Percentiles rank a stretch among this genome's conserved stretches.
Evolutionary conservation across 225 moss, liverwort and hornwort genomes (phyloP).

Genomic region (Bryum argenteum): DNA sequence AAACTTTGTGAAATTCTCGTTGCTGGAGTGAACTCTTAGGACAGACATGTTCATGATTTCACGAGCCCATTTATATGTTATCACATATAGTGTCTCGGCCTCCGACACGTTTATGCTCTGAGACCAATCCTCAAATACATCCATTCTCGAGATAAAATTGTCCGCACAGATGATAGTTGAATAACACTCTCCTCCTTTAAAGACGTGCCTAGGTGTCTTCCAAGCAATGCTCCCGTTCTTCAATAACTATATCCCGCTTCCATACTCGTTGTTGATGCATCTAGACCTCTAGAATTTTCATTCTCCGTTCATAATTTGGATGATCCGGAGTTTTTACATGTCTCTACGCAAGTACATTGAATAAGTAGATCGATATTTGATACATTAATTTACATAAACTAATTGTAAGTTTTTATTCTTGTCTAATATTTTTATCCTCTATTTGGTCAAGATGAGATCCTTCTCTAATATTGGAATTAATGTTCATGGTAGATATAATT

Average conservation of each 20-base stretch:
- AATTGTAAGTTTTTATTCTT: too few relatives aligned
- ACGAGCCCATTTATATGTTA: conserved; percentile 41
- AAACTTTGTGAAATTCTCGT: conserved; percentile 38
- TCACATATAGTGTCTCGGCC: conserved; percentile 47
- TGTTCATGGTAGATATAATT: too few relatives aligned
- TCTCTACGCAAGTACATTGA: conserved; percentile 31
- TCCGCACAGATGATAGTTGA: conserved; percentile 38
- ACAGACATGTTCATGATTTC: conserved; percentile 40
- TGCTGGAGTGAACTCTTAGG: conserved; percentile 42
- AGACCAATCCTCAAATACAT: conserved; percentile 47
- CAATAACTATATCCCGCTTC: conserved; percentile 4
- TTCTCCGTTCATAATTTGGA: conserved; percentile 37
- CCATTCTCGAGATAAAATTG: conserved; percentile 40
- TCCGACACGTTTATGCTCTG: conserved; percentile 44
- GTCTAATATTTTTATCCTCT: too few relatives aligned
- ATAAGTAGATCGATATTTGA: too few relatives aligned
- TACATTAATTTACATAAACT: too few relatives aligned
- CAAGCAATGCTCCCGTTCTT: conserved; percentile 29
- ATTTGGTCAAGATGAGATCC: too few relatives aligned
- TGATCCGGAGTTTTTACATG: conserved; percentile 33
- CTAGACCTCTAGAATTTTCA: neutral
- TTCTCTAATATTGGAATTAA: too few relatives aligned
- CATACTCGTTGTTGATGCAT: conserved; percentile 25
- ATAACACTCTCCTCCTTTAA: conserved; percentile 40
- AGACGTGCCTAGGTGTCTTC: conserved; percentile 27